phyloP scores from a whole-genome alignment of 257 asterid species.

The Gardenia jasminoides region DNA sequence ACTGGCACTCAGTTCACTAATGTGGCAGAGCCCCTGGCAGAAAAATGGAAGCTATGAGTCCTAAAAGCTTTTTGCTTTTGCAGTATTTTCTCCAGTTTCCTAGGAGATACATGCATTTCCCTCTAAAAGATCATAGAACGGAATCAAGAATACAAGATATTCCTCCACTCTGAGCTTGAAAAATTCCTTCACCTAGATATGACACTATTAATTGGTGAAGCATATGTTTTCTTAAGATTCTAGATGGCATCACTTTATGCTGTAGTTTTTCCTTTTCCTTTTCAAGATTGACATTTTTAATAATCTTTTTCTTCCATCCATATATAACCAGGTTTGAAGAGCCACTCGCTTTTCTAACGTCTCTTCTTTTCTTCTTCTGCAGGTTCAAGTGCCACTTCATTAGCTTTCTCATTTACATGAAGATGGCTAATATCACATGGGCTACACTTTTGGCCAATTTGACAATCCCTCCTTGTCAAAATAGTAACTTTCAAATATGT shows the following conservation, averaged over 20 bases:
- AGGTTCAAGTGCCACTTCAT: neutral
- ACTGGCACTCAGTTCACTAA: conserved; percentile 84
- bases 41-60: neutral
- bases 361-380: neutral
- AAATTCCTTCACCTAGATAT: neutral
- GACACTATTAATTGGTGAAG: neutral
- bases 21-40: conserved; percentile 88
- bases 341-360: neutral
- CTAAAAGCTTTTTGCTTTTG: neutral
- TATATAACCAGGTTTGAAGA: neutral
- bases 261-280: neutral
- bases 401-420: neutral
- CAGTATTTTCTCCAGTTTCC: too few species aligned
- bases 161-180: too few species aligned
- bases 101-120: too few species aligned
- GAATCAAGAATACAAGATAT: too few species aligned
- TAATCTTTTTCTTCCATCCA: neutral
- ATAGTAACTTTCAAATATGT: too few species aligned
- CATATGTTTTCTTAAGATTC: neutral
- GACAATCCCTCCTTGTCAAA: too few species aligned
- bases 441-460: too few species aligned
- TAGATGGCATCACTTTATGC: neutral
- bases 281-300: neutral
- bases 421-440: neutral
- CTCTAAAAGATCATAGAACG: too few species aligned